Base-by-base conservation (phyloP, 2,329 filamentous ascomycete genomes). In the Aureobasidium sp. region DNA sequence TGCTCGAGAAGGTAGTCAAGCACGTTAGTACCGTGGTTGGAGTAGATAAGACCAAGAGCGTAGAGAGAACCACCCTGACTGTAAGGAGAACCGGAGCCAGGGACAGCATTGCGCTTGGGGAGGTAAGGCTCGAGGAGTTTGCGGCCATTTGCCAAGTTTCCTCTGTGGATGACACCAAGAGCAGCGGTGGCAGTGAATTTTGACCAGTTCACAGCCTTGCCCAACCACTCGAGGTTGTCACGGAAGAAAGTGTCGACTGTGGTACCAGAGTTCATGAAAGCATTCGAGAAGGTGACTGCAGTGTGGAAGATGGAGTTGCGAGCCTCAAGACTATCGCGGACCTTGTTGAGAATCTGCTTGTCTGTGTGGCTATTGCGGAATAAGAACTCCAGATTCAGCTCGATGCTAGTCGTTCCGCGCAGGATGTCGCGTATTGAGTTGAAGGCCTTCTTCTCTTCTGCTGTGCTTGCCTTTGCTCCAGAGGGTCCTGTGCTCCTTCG, bases 271-370 rank as follows among this genome's bases (percentile, higher is more conserved):
- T 99, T 96, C 94, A 99, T 99, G 74, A 99, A 97, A 12, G 92
- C 94, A 71, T 97, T 97, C 71, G 93, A 94, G 71, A 99, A 94
- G 0, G 94, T 97, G 62, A 99, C 91, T 4, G 92, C 92, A 1
- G 92, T 96, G 76, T 99, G 94, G 83, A 97, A 97, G 68, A 99
- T 99, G 36, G 93, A 97, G 77, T 96, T 97, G 59, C 95, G 86
- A 39, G 92, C 92, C 73, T 99, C 94, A 17, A 99, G 80, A 69
- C 92, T 97, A 74, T 99, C 94, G 56, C 93, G 89, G 48, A 99
- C 87, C 78, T 96, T 97, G 82, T 97, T 97, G 63, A 99, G 81
- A 65, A 99, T 94, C 69, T 87, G 89, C 66, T 92, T 83, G 71
- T 99, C 94, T 43, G 92, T 92, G 72, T 89, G 92, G 77, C 97